These are phyloP conservation scores for Graphiopsis chlorocephala DNA, from an alignment of 2,329 filamentous ascomycete genomes.

Conservation along the genomic window DNA sequence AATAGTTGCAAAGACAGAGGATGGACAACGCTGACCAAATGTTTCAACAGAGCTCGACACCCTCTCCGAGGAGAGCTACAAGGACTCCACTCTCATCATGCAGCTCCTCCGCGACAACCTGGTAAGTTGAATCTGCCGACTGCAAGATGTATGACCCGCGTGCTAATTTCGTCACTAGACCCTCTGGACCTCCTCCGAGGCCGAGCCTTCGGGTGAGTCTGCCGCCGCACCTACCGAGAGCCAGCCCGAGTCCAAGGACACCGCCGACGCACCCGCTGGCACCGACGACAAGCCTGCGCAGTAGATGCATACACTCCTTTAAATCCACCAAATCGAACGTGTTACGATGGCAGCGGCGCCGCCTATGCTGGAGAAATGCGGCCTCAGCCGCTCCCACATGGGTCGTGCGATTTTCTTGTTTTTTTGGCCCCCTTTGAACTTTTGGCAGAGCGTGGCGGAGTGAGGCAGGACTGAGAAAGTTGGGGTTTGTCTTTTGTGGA, in stretches of 20 bases:
- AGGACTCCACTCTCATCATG: constrained; percentile 98
- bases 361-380: constrained; percentile 4
- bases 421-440: constrained; percentile 10
- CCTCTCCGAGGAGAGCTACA: constrained; percentile 97
- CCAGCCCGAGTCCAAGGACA: constrained; percentile 52
- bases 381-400: background rate
- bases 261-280: constrained; percentile 57
- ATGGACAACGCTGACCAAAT: constrained; percentile 13
- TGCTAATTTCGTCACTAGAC: constrained; percentile 60
- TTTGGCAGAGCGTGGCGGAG: constrained; percentile 14
- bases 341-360: constrained; percentile 16
- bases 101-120: constrained; percentile 96
- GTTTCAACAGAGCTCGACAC: constrained; percentile 76
- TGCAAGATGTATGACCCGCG: background rate
- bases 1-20: background rate
- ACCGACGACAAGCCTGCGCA: constrained; percentile 48
- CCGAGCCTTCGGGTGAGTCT: constrained; percentile 67
- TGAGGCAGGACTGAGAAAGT: constrained; percentile 7
- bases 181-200: constrained; percentile 98
- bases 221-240: constrained; percentile 42
- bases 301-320: constrained; percentile 26
- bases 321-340: constrained; percentile 5
- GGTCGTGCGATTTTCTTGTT: constrained; percentile 14
- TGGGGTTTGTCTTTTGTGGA: constrained; percentile 14
- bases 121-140: constrained; percentile 47